These are phyloP conservation scores for Posidonia australis DNA, from an alignment of 106 monocot species.

Conservation along the genomic window DNA sequence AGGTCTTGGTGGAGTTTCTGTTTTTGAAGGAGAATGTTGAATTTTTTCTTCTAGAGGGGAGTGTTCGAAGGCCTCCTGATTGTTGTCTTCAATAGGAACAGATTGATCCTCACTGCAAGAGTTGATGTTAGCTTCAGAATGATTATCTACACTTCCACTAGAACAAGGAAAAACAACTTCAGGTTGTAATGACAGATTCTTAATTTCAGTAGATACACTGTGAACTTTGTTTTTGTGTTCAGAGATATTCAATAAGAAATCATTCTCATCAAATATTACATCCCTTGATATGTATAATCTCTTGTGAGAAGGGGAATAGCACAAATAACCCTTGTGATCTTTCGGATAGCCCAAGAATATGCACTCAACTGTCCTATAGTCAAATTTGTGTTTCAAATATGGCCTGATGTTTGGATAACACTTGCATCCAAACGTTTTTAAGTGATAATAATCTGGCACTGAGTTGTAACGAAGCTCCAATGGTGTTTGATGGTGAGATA, in stretches of 20 bases:
- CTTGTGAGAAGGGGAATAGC: not conserved
- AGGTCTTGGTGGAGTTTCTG: not conserved
- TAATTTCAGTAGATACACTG: too few relatives aligned
- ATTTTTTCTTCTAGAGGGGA: not conserved
- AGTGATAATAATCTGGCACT: not conserved
- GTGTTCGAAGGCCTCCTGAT: not conserved
- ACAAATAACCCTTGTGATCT: not conserved
- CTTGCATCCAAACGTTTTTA: slow-evolving; percentile 1
- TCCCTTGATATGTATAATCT: not conserved
- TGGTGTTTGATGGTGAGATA: not conserved
- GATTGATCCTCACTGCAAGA: not conserved
- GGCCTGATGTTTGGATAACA: not conserved
- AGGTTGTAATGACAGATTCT: too few relatives aligned
- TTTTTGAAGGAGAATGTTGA: not conserved
- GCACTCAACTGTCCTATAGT: not conserved
- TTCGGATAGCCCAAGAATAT: slow-evolving; percentile 1
- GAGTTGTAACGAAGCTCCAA: not conserved
- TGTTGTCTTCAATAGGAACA: not conserved
- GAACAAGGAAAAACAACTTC: not conserved
- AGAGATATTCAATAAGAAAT: too few relatives aligned
- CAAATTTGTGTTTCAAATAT: not conserved
- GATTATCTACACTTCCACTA: not conserved
- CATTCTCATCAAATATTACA: not conserved
- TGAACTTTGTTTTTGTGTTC: too few relatives aligned
- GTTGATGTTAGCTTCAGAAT: not conserved